These are phyloP conservation scores for Suhomyces coccinellae DNA, from an alignment of 1,139 yeast species.

Conservation along the genomic window DNA sequence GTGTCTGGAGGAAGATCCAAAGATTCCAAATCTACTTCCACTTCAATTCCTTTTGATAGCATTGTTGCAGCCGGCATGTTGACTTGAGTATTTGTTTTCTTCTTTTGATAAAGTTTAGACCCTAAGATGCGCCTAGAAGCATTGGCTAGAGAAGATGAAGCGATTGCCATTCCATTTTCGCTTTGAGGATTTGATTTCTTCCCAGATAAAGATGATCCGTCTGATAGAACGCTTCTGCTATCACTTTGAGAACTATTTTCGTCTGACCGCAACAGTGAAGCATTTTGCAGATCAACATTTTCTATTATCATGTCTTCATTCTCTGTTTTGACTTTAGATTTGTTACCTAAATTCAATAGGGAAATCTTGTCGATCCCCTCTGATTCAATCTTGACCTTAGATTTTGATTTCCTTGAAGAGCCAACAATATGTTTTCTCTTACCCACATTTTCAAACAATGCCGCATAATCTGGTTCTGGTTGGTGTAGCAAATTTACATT, in stretches of 20 bases:
- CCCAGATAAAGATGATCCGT: conserved; percentile 1
- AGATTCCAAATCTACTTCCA: conserved; percentile 43
- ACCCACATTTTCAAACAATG: conserved; percentile 47
- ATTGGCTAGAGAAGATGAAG: conserved; percentile 28
- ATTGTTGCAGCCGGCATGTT: conserved; percentile 26
- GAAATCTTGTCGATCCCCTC: conserved; percentile 9
- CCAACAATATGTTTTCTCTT: conserved; percentile 38
- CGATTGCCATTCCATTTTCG: background rate
- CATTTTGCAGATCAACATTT: background rate
- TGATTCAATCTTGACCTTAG: conserved; percentile 17
- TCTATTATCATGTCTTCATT: background rate
- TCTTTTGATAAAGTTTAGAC: conserved; percentile 35
- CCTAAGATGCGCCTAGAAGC: conserved; percentile 46
- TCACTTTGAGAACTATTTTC: conserved; percentile 16
- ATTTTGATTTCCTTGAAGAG: conserved; percentile 26
- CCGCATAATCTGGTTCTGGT: conserved; percentile 46
- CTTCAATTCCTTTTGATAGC: conserved; percentile 36
- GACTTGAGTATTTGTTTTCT: conserved; percentile 18
- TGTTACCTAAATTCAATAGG: conserved; percentile 8
- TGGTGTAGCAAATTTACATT: conserved; percentile 10
- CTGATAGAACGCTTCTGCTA: conserved; percentile 15
- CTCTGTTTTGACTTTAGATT: conserved; percentile 6
- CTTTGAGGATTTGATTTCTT: background rate
- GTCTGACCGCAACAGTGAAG: background rate
- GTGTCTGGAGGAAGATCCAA: conserved; percentile 46